Conservation (phyloP, 768 basidiomycete genomes). For the Porphyrellus cyaneotinctus region DNA sequence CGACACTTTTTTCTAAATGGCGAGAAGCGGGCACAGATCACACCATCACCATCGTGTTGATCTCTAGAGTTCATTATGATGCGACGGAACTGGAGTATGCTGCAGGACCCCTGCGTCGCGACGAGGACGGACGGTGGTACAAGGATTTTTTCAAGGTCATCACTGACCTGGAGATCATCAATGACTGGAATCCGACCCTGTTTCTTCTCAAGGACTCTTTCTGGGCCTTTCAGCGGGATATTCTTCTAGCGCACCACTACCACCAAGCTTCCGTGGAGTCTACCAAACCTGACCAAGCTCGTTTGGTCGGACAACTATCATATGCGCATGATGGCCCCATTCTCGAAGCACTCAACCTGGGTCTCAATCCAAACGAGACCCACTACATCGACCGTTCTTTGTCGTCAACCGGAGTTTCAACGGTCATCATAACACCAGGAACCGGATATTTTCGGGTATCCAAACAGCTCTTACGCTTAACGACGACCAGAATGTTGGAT, state of each 20-base stretch:
- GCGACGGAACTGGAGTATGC: slow-evolving; percentile 75
- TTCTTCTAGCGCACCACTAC: slow-evolving; percentile 85
- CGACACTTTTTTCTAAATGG: slow-evolving; percentile 85
- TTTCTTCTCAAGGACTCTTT: slow-evolving; percentile 85
- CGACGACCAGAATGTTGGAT: slow-evolving; percentile 89
- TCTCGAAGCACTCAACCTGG: slow-evolving; percentile 92
- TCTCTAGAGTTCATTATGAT: slow-evolving; percentile 90
- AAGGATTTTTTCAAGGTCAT: slow-evolving; percentile 97
- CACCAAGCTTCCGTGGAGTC: slow-evolving; percentile 60
- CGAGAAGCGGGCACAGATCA: slow-evolving; percentile 82
- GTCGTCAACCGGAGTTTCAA: slow-evolving; percentile 79
- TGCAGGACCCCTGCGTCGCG: slow-evolving; percentile 71
- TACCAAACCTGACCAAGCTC: slow-evolving; percentile 45
- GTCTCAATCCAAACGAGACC: slow-evolving; percentile 86
- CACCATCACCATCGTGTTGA: slow-evolving; percentile 89
- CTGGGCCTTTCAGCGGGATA: slow-evolving; percentile 88
- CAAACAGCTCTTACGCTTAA: slow-evolving; percentile 84
- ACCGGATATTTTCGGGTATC: slow-evolving; percentile 92
- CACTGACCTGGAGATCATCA: slow-evolving; percentile 83
- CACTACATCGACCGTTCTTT: slow-evolving; percentile 95
- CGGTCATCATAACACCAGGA: slow-evolving; percentile 87
- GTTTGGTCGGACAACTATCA: slow-evolving; percentile 74
- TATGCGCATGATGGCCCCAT: slow-evolving; percentile 92
- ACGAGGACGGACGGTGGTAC: slow-evolving; percentile 78
- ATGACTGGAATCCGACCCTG: slow-evolving; percentile 85